Conservation (phyloP, 352 stramenopile genomes). For the Elongisporangium anandrum region DNA sequence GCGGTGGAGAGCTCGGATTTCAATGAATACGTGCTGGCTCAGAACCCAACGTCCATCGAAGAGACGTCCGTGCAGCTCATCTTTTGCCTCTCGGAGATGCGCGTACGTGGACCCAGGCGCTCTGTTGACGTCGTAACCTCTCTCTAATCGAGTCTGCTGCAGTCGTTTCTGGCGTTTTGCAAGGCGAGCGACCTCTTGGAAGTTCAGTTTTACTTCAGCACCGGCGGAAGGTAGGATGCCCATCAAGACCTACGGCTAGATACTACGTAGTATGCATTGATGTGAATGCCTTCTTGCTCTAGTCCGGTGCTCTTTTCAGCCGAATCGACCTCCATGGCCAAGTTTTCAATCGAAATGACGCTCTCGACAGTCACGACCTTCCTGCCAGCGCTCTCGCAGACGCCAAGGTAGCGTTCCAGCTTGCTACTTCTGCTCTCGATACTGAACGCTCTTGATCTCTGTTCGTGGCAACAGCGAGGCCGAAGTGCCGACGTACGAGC, state of each 20-base stretch:
- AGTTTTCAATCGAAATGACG: constrained; percentile 75
- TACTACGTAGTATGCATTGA: constrained; percentile 8
- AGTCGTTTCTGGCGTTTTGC: constrained; percentile 66
- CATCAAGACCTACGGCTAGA: background rate
- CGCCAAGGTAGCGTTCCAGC: constrained; percentile 19
- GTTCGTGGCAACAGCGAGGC: constrained; percentile 23
- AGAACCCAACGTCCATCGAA: constrained; percentile 27
- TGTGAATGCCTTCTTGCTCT: background rate
- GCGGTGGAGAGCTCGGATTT: constrained; percentile 76
- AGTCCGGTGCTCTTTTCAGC: constrained; percentile 73
- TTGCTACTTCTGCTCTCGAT: background rate
- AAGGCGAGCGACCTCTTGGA: constrained; percentile 74
- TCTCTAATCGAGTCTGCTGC: background rate
- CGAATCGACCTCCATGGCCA: constrained; percentile 65
- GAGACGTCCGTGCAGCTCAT: constrained; percentile 61
- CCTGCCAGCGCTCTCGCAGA: constrained; percentile 57
- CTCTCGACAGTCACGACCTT: constrained; percentile 82
- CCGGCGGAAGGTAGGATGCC: constrained; percentile 44
- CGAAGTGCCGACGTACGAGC: constrained; percentile 20
- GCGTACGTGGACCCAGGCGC: constrained; percentile 19
- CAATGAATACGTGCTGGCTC: constrained; percentile 58
- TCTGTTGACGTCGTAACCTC: background rate
- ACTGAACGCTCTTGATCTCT: background rate
- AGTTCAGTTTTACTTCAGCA: constrained; percentile 68
- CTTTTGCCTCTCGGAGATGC: constrained; percentile 81